Base-by-base conservation (phyloP, 108 stramenopile genomes). In the Discostella pseudostelligera region DNA sequence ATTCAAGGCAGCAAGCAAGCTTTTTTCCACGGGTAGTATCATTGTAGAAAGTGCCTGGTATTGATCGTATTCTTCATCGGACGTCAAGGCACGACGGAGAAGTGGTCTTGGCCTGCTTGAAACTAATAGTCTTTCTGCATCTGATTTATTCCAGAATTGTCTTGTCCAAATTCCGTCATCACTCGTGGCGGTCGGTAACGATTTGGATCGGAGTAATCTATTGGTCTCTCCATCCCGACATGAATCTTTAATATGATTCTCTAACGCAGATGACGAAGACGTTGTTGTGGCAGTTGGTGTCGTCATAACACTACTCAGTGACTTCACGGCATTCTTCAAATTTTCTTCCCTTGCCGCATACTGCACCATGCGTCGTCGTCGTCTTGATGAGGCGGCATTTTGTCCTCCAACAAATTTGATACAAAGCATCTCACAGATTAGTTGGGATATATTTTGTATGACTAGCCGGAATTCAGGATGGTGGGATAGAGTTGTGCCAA, bases 381-480 rank as follows among this genome's bases (percentile, higher is more conserved):
- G 25, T 36, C 66, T 43, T 16, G 66, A 67, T n/a, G 66, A 67
- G 14, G 66, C 66, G 24, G 56, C 55, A 22, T 44, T 45, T 14
- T 56, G 66, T 0, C 54, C 55, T 10, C 51, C 51, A 11, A 67
- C 66, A 36, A 67, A 67, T 45, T 47, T 47, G 10, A 56, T 40
- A 55, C 40, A 67, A 22, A 46, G 55, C 21, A 67, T 56, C 45
- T 67, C 66, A 28, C 44, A 17, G 16, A 67, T 25, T n/a, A 67
- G 19, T 0, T 43, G 32, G 14, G 16, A 28, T 11, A 57, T 35
- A 2, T 42, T 56, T 3, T 26, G 42, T 36, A 47, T 44, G n/a
- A 22, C 32, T 11, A 16, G 17, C 35, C 17, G 43, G 44, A 56
- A 50, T 5, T 36, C 62, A 11, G 62, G 35, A 39, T 51, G 62